Evolutionary conservation across 805 yeast species (phyloP).

Genomic region (Kodamaea jinghongensis): DNA sequence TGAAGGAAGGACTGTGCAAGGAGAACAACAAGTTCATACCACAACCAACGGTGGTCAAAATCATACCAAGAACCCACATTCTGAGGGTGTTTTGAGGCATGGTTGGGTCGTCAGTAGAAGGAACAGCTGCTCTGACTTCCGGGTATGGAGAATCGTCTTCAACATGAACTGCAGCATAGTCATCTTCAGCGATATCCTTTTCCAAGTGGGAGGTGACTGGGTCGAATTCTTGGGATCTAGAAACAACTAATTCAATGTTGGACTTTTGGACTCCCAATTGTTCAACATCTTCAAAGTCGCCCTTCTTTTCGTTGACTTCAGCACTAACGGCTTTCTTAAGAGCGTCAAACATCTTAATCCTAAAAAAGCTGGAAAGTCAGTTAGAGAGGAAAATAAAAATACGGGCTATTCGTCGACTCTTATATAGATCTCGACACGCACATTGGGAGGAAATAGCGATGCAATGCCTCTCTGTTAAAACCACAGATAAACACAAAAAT

Average conservation of each 20-base stretch:
- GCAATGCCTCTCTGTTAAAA: too few species aligned
- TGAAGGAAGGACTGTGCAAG: conserved; percentile 53
- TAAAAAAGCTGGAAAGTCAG: too few species aligned
- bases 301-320: conserved; percentile 4
- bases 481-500: too few species aligned
- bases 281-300: conserved; percentile 6
- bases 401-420: too few species aligned
- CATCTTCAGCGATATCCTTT: conserved; percentile 26
- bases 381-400: too few species aligned
- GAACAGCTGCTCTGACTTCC: conserved; percentile 63
- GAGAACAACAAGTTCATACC: conserved; percentile 60
- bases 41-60: conserved; percentile 54
- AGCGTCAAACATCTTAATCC: conserved; percentile 3
- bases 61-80: conserved; percentile 50
- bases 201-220: conserved; percentile 28
- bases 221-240: conserved; percentile 31
- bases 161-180: conserved; percentile 40
- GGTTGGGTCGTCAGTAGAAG: conserved; percentile 49
- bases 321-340: conserved; percentile 5
- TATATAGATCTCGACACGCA: too few species aligned
- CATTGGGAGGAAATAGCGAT: too few species aligned
- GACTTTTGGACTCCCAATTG: conserved; percentile 5
- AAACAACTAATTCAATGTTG: conserved; percentile 2
- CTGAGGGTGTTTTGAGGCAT: conserved; percentile 52
- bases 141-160: conserved; percentile 56